These are phyloP conservation scores for Coemansia sp. DNA, from an alignment of 192 early-diverging fungal genomes.

Conservation along the genomic window DNA sequence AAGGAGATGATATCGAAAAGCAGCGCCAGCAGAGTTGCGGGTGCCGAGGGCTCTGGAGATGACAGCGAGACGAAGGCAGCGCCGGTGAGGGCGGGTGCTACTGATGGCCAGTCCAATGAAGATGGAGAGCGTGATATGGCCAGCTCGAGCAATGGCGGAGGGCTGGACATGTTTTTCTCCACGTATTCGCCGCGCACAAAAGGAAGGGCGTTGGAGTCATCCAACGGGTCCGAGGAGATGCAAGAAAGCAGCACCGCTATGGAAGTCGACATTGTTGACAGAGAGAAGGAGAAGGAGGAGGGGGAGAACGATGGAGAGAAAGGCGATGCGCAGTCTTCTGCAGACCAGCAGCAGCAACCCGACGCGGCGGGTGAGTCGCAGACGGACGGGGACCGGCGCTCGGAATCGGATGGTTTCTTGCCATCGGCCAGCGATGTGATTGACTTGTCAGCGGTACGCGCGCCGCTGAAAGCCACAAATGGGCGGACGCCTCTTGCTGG, in stretches of 20 bases:
- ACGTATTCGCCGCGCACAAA: neutral
- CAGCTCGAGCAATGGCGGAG: neutral
- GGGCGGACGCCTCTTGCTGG: neutral
- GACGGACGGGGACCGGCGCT: neutral
- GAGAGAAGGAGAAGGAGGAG: neutral
- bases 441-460: slow-evolving; percentile 13
- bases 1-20: slow-evolving; percentile 38
- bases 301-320: neutral
- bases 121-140: neutral
- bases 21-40: neutral
- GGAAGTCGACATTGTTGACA: neutral
- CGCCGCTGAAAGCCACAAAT: neutral
- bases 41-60: neutral
- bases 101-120: neutral
- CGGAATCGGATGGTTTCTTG: neutral
- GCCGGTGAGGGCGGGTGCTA: neutral
- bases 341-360: neutral
- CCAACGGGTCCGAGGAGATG: neutral
- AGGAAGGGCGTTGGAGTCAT: neutral
- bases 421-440: slow-evolving; percentile 13
- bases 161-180: slow-evolving; percentile 3
- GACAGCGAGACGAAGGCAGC: neutral
- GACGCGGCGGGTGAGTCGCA: neutral
- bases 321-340: neutral
- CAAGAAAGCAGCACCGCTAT: neutral